phyloP scores from a whole-genome alignment of 805 yeast species.

The Sporopachydermia quercuum region DNA sequence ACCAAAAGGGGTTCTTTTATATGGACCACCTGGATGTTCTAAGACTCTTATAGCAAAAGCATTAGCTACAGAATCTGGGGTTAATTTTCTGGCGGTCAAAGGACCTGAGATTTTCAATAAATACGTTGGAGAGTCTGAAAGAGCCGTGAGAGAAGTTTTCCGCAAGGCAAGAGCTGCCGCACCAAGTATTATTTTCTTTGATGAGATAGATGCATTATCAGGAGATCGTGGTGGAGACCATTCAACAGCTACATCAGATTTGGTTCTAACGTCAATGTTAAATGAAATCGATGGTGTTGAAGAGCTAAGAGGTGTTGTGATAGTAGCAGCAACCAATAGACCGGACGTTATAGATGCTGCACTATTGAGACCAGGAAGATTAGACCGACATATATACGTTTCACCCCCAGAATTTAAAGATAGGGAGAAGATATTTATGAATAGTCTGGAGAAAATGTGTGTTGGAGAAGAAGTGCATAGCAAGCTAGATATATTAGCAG shows the following conservation, averaged over 20 bases:
- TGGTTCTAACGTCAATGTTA: conserved; percentile 78
- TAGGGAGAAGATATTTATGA: conserved; percentile 59
- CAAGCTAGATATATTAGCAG: conserved; percentile 36
- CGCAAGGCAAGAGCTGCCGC: conserved; percentile 89
- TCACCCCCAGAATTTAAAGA: conserved; percentile 82
- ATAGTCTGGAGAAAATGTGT: conserved; percentile 53
- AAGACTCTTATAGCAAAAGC: conserved; percentile 93
- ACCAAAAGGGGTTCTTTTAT: conserved; percentile 83
- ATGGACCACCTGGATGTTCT: conserved; percentile 98
- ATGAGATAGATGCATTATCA: conserved; percentile 90
- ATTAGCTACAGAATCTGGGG: conserved; percentile 86
- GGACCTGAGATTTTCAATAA: conserved; percentile 95
- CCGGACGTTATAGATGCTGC: conserved; percentile 93
- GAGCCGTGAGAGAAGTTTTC: conserved; percentile 85
- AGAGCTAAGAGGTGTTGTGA: conserved; percentile 81
- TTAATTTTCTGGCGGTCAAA: conserved; percentile 86
- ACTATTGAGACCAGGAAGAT: conserved; percentile 83
- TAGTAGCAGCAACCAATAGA: conserved; percentile 91
- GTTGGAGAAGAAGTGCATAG: conserved; percentile 30
- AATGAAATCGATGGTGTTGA: conserved; percentile 98
- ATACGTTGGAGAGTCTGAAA: conserved; percentile 90
- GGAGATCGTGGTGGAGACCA: conserved; percentile 49
- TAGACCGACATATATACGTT: conserved; percentile 87
- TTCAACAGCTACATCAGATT: conserved; percentile 56
- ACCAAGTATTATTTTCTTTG: conserved; percentile 89